Evolutionary conservation across 305 asterid genomes (phyloP).

Genomic region (Plantago coronopus): DNA sequence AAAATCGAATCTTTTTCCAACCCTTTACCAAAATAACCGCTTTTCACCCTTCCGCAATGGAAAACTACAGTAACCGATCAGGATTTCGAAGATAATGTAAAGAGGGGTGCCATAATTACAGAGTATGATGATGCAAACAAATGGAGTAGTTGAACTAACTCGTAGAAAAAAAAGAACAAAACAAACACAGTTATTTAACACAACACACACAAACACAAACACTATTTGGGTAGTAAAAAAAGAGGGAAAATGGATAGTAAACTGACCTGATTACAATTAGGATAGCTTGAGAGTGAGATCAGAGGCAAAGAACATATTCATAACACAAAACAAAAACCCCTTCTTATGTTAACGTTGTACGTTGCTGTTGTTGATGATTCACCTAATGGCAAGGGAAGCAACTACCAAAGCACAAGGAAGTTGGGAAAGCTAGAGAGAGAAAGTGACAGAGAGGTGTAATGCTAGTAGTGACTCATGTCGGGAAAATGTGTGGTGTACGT

Average conservation of each 20-base stretch:
- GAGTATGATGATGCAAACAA: not conserved
- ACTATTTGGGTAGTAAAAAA: not conserved
- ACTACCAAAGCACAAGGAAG: not conserved
- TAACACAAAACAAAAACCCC: too few species aligned
- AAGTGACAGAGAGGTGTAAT: not conserved
- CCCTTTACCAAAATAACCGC: not conserved
- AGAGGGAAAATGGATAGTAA: not conserved
- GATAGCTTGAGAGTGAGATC: not conserved
- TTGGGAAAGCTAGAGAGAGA: not conserved
- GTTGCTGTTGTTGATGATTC: not conserved
- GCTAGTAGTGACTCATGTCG: not conserved
- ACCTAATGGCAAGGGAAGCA: conserved; percentile 1
- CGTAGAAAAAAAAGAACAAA: not conserved
- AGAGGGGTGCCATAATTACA: not conserved
- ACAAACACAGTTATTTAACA: not conserved
- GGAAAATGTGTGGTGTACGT: conserved; percentile 12
- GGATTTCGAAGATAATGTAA: not conserved
- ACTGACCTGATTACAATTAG: not conserved
- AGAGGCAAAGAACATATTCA: conserved; percentile 6
- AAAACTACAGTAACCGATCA: conserved; percentile 1
- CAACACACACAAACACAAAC: not conserved
- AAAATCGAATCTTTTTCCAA: conserved; percentile 1
- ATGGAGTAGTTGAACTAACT: not conserved
- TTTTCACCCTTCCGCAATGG: not conserved
- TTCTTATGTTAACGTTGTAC: too few species aligned